Base-by-base conservation (phyloP, 768 basidiomycete species). In the Amanita rubescens region DNA sequence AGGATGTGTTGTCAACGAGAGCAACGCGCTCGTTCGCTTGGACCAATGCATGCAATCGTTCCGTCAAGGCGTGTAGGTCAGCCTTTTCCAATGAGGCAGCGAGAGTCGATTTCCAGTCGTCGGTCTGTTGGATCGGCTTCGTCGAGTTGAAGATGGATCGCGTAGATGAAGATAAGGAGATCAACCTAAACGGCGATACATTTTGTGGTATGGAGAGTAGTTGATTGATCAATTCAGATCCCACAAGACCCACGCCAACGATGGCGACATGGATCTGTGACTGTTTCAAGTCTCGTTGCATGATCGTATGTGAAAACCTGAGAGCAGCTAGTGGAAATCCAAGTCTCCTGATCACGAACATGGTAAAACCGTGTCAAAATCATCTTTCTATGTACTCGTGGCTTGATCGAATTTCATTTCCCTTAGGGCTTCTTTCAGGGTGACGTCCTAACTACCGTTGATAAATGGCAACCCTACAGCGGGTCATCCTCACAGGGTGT, bases 1-100 rank as follows among this genome's bases (percentile, higher is more conserved):
- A 86, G 0, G 93, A 88, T 0, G 96, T 97, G 66, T 94, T 95
- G 69, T 99, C 96, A 55, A 99, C 87, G 41, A 96, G 75, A 2
- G 84, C 85, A 39, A 80, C 79, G 45, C 73, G 71, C 52, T 76
- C 67, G 59, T 75, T 76, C 49, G 67, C 67, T 39, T 63, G 62
- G 4, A 79, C 78, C 19, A 85, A 69, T 8, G 68, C 63, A 0
- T 73, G 69, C 14, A 87, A 69, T n/a, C 68, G 71, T 9, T 66
- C 60, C 0, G 77, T 74, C 11, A 87, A 67, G 3, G 65, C 58
- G 22, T 72, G 62, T 14, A 92, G 74, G 22, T 78, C 72, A 1
- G 72, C 67, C 50, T 77, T 73, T 64, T 79, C 75, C 27, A 62
- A 56, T 1, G 75, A 72, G 5, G 71, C 59, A 2, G 67, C 61